Conservation (phyloP, 1,284 basidiomycete species). For the Phlebopus sp. region DNA sequence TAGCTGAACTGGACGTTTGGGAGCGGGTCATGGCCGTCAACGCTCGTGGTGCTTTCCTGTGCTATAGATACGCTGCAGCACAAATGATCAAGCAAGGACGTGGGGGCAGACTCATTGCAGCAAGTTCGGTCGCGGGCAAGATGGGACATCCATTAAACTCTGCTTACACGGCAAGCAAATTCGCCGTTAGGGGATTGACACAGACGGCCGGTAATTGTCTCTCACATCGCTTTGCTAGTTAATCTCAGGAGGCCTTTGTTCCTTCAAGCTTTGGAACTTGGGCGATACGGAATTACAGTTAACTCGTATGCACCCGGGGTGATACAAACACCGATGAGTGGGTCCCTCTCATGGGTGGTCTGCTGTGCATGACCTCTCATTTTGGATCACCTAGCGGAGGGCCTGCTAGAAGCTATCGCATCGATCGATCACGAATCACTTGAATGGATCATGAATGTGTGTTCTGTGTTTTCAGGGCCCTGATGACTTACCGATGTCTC, state of each 20-base stretch:
- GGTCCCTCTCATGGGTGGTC: neutral
- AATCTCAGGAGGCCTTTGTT: too few relatives aligned
- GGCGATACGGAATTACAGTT: conserved; percentile 13
- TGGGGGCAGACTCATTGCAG: conserved; percentile 38
- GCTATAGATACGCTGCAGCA: conserved; percentile 33
- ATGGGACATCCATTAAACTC: neutral
- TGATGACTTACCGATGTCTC: too few relatives aligned
- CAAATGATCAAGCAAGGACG: conserved; percentile 37
- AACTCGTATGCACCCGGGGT: conserved; percentile 14
- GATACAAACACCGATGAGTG: conserved; percentile 10
- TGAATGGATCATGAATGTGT: too few relatives aligned
- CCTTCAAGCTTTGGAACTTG: conserved; percentile 28
- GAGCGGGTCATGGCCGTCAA: conserved; percentile 29
- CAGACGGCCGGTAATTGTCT: conserved; percentile 19
- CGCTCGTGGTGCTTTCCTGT: conserved; percentile 27
- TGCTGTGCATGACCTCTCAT: neutral
- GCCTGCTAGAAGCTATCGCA: too few relatives aligned
- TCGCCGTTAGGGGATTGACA: conserved; percentile 31
- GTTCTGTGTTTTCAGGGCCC: too few relatives aligned
- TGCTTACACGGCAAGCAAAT: conserved; percentile 29
- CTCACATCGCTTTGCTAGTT: too few relatives aligned
- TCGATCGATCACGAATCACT: too few relatives aligned
- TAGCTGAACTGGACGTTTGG: conserved; percentile 21
- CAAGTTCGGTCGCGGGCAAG: conserved; percentile 26
- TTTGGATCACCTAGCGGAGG: too few relatives aligned